Conservation (phyloP, 2,329 filamentous ascomycete genomes). For the Aureobasidium sp. region DNA sequence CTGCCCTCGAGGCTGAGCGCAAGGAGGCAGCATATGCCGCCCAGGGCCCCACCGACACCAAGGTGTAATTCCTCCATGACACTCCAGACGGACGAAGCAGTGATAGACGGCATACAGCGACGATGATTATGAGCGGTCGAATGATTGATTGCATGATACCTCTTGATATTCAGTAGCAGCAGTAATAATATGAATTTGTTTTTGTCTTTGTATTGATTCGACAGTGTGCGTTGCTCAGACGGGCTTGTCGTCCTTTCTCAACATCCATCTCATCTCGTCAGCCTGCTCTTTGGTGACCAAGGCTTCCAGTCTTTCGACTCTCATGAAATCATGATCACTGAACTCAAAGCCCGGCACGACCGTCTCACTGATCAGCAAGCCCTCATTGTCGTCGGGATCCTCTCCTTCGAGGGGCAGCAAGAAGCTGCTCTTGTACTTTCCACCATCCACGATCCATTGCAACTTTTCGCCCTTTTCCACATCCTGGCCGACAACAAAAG, state of each 20-base stretch:
- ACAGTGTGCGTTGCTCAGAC: neutral
- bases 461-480: constrained; percentile 52
- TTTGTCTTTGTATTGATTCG: neutral
- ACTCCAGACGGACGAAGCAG: neutral
- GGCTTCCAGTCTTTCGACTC: constrained; percentile 42
- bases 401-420: constrained; percentile 43
- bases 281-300: constrained; percentile 47
- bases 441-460: constrained; percentile 64
- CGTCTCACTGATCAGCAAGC: constrained; percentile 60
- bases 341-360: constrained; percentile 63
- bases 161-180: constrained; percentile 2
- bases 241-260: constrained; percentile 26
- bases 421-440: constrained; percentile 59
- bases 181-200: constrained; percentile 1
- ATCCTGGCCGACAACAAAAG: constrained; percentile 56
- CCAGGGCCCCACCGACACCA: constrained; percentile 11
- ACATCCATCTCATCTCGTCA: constrained; percentile 41
- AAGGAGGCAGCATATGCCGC: constrained; percentile 8
- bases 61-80: neutral
- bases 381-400: constrained; percentile 31
- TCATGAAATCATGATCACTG: constrained; percentile 60
- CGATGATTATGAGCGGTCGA: neutral
- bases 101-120: neutral
- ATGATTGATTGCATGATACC: constrained; percentile 10
- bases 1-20: constrained; percentile 19